Evolutionary conservation across 352 stramenopile species (phyloP).

Genomic region (Blastocystis sp.): DNA sequence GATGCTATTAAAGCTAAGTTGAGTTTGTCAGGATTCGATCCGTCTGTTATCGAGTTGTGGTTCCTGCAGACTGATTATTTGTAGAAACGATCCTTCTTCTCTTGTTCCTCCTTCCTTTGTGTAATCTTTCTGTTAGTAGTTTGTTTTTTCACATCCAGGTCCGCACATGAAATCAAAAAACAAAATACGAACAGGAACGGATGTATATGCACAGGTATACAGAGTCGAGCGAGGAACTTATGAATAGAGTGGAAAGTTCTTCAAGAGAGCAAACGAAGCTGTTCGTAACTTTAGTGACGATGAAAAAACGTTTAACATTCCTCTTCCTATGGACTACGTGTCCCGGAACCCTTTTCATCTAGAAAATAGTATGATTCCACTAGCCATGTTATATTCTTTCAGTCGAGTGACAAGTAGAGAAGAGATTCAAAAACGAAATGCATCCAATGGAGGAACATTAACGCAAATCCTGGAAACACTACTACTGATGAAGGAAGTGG

Average conservation of each 20-base stretch:
- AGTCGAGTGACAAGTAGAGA: not conserved
- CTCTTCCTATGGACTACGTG: not conserved
- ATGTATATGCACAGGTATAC: not conserved
- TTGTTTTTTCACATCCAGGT: not conserved
- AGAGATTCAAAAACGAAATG: not conserved
- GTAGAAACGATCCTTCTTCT: slow-evolving; percentile 25
- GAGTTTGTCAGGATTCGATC: not conserved
- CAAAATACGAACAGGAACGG: not conserved
- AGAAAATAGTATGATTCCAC: not conserved
- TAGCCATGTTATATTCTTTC: not conserved
- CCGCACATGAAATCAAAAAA: not conserved
- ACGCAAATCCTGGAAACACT: not conserved
- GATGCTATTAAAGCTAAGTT: slow-evolving; percentile 8
- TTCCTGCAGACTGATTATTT: not conserved
- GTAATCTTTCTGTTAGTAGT: not conserved
- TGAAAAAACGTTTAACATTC: not conserved
- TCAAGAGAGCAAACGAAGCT: not conserved
- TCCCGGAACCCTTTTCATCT: not conserved
- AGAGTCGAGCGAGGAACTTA: too few relatives aligned
- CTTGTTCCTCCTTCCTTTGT: not conserved
- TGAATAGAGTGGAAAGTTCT: not conserved
- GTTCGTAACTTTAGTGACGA: not conserved
- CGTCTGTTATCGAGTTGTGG: not conserved
- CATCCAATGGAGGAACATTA: not conserved
- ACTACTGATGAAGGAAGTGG: not conserved